Percentiles rank a stretch among this genome's conserved stretches.
Conservation (phyloP, 2,329 filamentous ascomycete species). For the Aspergillus nomiae region DNA sequence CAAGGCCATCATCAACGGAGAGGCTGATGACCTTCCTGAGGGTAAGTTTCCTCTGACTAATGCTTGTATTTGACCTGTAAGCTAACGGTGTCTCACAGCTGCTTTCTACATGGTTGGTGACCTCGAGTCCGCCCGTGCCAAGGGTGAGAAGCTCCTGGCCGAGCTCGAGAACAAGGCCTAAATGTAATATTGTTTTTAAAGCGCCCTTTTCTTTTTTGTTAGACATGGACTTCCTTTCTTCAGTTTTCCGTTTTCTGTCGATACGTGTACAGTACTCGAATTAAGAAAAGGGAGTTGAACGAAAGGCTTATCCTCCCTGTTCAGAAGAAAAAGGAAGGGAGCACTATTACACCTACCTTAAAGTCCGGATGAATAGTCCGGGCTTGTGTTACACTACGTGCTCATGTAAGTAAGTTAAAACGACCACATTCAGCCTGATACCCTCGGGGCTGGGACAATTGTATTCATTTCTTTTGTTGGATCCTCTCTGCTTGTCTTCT, state of each 20-base stretch:
- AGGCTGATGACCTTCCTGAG: conserved; percentile 95
- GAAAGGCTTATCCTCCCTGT: conserved; percentile 20
- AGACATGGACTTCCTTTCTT: conserved; percentile 35
- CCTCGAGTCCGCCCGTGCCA: conserved; percentile 85
- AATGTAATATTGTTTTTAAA: conserved; percentile 47
- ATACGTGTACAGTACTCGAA: conserved; percentile 45
- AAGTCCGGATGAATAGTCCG: conserved; percentile 27
- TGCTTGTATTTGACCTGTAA: background rate
- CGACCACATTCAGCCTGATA: conserved; percentile 40
- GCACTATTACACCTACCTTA: conserved; percentile 21
- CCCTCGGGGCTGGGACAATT: conserved; percentile 31
- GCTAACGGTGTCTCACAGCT: conserved; percentile 44
- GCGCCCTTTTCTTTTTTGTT: conserved; percentile 37
- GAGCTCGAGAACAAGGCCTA: conserved; percentile 71
- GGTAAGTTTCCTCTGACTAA: conserved; percentile 53
- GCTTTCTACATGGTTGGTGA: conserved; percentile 98
- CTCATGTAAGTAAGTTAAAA: conserved; percentile 45
- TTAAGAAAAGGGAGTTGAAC: conserved; percentile 38
- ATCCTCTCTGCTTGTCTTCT: conserved; percentile 1
- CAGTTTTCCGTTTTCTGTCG: conserved; percentile 38
- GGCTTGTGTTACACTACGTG: conserved; percentile 43
- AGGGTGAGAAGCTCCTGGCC: conserved; percentile 99
- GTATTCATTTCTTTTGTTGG: conserved; percentile 34
- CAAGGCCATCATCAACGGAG: conserved; percentile 94
- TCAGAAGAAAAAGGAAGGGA: conserved; percentile 19